These are phyloP conservation scores for Oryza meridionalis DNA, from an alignment of 176 grass and related monocot genomes.

Conservation along the genomic window DNA sequence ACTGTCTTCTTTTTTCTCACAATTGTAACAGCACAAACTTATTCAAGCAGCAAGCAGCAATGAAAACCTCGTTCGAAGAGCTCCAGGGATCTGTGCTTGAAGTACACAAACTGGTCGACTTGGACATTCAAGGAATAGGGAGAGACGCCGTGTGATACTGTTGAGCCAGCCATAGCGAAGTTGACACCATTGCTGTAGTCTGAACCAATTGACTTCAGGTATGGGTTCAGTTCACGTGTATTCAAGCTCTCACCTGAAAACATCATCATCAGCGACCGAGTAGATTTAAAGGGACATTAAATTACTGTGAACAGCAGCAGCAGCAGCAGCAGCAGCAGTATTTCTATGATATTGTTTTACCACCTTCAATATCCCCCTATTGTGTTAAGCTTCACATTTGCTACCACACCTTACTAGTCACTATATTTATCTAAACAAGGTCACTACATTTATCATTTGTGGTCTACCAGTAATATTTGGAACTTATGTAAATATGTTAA, in stretches of 20 bases:
- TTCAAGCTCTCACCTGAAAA: conserved; percentile 71
- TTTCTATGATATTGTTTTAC: not conserved
- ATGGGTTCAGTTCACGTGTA: conserved; percentile 69
- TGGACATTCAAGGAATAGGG: conserved; percentile 72
- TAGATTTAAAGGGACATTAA: not conserved
- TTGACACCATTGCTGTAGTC: conserved; percentile 89
- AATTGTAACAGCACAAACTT: too few species aligned
- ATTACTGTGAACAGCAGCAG: not conserved
- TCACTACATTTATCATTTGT: not conserved
- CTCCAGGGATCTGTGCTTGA: conserved; percentile 76
- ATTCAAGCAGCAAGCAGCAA: too few species aligned
- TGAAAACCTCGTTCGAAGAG: conserved; percentile 52
- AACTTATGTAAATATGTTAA: not conserved
- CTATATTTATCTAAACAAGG: not conserved
- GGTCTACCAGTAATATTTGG: not conserved
- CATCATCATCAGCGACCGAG: not conserved
- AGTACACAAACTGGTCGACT: conserved; percentile 79
- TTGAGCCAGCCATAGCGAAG: conserved; percentile 77
- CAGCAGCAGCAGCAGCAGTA: not conserved
- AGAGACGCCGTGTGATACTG: conserved; percentile 41
- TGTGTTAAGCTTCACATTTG: not conserved
- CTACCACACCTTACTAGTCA: not conserved
- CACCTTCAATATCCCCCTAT: too few species aligned
- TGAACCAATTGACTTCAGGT: conserved; percentile 67
- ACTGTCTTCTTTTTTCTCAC: not conserved